These are phyloP conservation scores for Tolypocladium cylindrosporum DNA, from an alignment of 2,329 filamentous ascomycete species.

Conservation along the genomic window DNA sequence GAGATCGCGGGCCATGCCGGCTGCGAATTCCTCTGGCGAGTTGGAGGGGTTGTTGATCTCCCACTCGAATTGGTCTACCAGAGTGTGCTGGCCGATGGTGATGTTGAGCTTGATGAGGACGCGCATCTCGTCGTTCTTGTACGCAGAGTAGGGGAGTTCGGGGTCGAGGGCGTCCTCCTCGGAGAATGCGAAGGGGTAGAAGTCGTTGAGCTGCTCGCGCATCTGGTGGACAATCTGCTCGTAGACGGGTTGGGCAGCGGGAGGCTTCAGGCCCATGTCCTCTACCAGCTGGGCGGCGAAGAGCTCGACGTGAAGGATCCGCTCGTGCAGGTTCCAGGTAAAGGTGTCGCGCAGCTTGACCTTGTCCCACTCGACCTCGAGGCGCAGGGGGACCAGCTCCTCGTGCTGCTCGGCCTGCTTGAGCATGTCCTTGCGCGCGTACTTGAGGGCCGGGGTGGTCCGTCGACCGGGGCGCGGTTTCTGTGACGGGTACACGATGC, in stretches of 20 bases:
- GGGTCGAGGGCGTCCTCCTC: constrained; percentile 87
- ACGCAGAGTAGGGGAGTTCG: constrained; percentile 80
- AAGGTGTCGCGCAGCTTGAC: constrained; percentile 94
- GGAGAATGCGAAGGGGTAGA: constrained; percentile 83
- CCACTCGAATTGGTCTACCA: constrained; percentile 98
- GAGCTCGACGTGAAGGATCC: constrained; percentile 65
- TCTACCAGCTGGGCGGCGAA: constrained; percentile 88
- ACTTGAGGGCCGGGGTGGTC: constrained; percentile 61
- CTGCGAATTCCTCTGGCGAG: constrained; percentile 88
- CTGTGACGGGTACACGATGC: constrained; percentile 69
- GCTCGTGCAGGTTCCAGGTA: constrained; percentile 95
- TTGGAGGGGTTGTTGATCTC: constrained; percentile 94
- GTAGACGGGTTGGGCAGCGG: constrained; percentile 53
- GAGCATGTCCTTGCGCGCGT: constrained; percentile 69
- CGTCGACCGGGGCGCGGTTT: constrained; percentile 69
- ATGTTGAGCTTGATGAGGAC: constrained; percentile 94
- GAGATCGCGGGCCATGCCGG: constrained; percentile 79
- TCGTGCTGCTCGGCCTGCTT: constrained; percentile 85
- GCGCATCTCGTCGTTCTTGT: constrained; percentile 99
- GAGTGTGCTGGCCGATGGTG: constrained; percentile 86
- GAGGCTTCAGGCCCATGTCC: constrained; percentile 72
- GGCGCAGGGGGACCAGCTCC: constrained; percentile 78
- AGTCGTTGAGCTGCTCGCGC: constrained; percentile 83
- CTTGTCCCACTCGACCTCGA: constrained; percentile 94
- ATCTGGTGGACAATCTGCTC: constrained; percentile 59